These are phyloP conservation scores for Ophiostoma ulmi DNA, from an alignment of 2,329 filamentous ascomycete species.

Conservation along the genomic window DNA sequence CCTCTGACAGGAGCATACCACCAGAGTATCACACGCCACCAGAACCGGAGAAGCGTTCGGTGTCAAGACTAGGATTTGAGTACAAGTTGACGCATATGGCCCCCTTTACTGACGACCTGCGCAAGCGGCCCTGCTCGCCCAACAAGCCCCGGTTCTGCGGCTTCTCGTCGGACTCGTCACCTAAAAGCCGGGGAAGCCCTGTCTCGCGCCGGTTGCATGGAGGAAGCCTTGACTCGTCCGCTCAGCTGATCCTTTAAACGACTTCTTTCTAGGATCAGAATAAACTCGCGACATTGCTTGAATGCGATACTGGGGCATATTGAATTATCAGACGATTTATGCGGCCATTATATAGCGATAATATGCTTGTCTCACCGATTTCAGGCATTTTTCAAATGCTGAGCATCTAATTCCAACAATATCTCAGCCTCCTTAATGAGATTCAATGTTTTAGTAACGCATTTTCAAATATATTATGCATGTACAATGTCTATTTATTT, in stretches of 20 bases:
- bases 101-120: slow-evolving; percentile 25
- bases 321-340: not conserved
- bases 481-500: not conserved
- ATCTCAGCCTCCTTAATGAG: not conserved
- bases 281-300: not conserved
- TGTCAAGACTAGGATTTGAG: not conserved
- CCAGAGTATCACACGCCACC: not conserved
- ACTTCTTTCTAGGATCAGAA: not conserved
- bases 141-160: not conserved
- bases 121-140: slow-evolving; percentile 21
- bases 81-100: not conserved
- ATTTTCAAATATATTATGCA: not conserved
- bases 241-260: not conserved
- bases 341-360: too few species aligned
- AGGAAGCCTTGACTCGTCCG: not conserved
- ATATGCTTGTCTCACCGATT: not conserved
- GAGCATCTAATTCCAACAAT: not conserved
- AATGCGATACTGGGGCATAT: not conserved
- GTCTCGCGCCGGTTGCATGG: not conserved
- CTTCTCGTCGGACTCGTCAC: not conserved
- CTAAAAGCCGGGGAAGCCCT: slow-evolving; percentile 8
- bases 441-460: not conserved
- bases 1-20: not conserved
- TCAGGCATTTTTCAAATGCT: not conserved
- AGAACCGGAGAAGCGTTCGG: not conserved